Percentiles rank a stretch among this genome's conserved stretches.
phyloP scores from a whole-genome alignment of 2,329 filamentous ascomycete genomes.

The Endocalyx cinctus region DNA sequence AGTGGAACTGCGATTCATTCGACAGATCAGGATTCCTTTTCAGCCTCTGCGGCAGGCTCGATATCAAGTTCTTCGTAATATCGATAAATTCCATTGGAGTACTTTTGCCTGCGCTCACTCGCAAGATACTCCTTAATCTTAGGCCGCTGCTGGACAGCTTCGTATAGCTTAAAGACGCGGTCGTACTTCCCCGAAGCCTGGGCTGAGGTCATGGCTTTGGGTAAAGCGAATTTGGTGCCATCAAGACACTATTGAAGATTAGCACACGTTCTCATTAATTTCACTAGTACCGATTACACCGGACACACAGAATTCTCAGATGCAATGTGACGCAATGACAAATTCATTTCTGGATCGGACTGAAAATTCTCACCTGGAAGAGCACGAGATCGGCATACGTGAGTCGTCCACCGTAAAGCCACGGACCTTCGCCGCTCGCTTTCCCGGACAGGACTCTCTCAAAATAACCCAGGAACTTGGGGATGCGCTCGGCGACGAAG shows the following conservation, averaged over 20 bases:
- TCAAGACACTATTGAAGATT: constrained; percentile 47
- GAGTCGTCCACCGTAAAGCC: constrained; percentile 60
- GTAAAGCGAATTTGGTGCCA: constrained; percentile 63
- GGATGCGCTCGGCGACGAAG: constrained; percentile 58
- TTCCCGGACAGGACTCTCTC: constrained; percentile 59
- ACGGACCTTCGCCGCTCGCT: constrained; percentile 53
- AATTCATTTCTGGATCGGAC: no score
- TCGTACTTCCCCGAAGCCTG: constrained; percentile 53
- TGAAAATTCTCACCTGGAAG: constrained; percentile 53
- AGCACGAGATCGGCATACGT: constrained; percentile 71
- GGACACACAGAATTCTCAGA: no score
- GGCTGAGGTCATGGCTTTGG: constrained; percentile 56
- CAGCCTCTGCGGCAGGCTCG: not conserved
- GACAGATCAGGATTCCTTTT: no score
- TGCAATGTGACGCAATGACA: no score
- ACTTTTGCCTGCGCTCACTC: constrained; percentile 59
- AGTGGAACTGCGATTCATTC: no score
- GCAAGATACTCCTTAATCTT: constrained; percentile 65
- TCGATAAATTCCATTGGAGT: constrained; percentile 63
- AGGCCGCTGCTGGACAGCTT: constrained; percentile 56
- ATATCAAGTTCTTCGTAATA: constrained; percentile 70
- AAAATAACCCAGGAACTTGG: constrained; percentile 70
- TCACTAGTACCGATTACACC: no score
- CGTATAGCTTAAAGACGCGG: constrained; percentile 60
- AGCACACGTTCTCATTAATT: no score